These are phyloP conservation scores for Westerdykella aurantiaca DNA, from an alignment of 2,329 filamentous ascomycete genomes.

Conservation along the genomic window DNA sequence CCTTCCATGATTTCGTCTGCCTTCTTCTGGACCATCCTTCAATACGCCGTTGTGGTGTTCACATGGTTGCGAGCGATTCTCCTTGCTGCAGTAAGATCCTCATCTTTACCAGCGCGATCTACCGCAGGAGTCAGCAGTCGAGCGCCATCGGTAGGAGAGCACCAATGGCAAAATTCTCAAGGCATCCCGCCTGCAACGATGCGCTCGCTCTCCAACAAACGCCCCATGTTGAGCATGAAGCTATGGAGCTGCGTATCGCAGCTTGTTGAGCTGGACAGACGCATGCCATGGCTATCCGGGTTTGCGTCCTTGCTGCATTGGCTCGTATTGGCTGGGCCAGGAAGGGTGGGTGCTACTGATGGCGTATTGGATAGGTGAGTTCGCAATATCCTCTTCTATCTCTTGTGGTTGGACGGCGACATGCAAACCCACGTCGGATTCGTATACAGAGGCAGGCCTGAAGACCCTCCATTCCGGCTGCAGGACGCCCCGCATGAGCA, in stretches of 20 bases:
- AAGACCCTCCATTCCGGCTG: constrained; percentile 14
- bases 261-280: constrained; percentile 65
- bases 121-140: constrained; percentile 23
- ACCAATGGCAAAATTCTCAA: constrained; percentile 26
- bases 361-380: constrained; percentile 88
- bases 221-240: constrained; percentile 69
- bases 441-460: neutral
- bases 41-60: constrained; percentile 47
- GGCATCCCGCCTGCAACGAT: constrained; percentile 29
- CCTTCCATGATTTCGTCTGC: constrained; percentile 17
- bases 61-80: constrained; percentile 62
- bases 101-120: constrained; percentile 57
- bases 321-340: constrained; percentile 66
- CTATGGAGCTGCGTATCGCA: constrained; percentile 69
- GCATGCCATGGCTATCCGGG: constrained; percentile 89
- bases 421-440: constrained; percentile 8
- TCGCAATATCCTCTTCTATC: constrained; percentile 21
- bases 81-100: constrained; percentile 59
- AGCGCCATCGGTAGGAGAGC: constrained; percentile 23
- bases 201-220: constrained; percentile 38
- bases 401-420: constrained; percentile 29
- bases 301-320: constrained; percentile 70
- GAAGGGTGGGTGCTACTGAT: constrained; percentile 66
- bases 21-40: constrained; percentile 54
- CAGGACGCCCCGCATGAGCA: constrained; percentile 48